Base-by-base conservation (phyloP, 176 grass and related monocot species). In the Carex pumila region DNA sequence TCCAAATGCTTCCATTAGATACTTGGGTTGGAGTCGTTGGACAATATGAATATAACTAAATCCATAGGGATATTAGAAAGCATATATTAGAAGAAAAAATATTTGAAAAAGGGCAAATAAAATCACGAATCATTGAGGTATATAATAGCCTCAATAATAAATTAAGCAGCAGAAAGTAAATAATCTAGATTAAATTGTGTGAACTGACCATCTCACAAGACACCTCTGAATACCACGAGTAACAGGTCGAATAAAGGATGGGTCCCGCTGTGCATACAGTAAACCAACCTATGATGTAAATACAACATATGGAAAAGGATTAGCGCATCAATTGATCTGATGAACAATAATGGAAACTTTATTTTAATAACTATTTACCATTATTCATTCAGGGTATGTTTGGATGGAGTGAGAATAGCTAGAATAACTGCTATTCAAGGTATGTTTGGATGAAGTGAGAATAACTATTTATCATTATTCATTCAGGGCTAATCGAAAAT, bases 181-280 rank as follows among this genome's bases (percentile, higher is more conserved):
- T 65, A 19, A 64, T 54, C 19, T 50, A 50, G 12, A 66, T 36
- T 52, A 52, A 21, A 60, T 58, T 78, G 80, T 49, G 82, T 73
- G 25, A 80, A 88, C 87, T 30, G 29, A 98, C 96, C 96, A 98
- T 98, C 96, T 90, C 29, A 84, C 89, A 85, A 98, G 89, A 75
- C 96, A 98, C 52, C 91, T 90, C 87, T 95, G 76, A 89, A 98
- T 89, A 79, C 96, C 96, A 66, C 87, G 81, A 83, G 91, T 90
- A 31, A 98, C 60, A 45, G 96, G 93, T 39, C 96, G 86, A 87
- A 98, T 83, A 90, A 95, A 92, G 55, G 93, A 93, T 36, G 96
- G 93, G 72, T 98, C 91, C 83, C 96, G 89, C 80, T 98, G 96
- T 88, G 85, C 83, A 88, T 95, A 95, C 80, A 98, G 88, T 82